Evolutionary conservation across 2,329 filamentous ascomycete species (phyloP).

Genomic region (Fusarium beomiforme): DNA sequence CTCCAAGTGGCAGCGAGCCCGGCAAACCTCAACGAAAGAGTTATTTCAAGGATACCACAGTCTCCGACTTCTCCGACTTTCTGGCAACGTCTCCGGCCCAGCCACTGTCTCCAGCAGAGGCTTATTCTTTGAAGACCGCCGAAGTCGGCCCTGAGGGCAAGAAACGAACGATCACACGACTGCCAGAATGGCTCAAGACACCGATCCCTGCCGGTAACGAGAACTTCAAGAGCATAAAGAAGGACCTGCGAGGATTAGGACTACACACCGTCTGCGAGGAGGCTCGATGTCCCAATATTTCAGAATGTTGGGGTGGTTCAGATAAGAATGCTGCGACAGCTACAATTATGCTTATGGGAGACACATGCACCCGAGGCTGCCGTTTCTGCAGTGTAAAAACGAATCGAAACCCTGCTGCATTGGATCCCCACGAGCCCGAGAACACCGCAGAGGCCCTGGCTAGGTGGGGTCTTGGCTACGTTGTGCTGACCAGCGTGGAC

Average conservation of each 20-base stretch:
- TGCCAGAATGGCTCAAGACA: conserved; percentile 96
- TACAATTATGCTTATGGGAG: conserved; percentile 99
- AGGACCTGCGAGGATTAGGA: conserved; percentile 86
- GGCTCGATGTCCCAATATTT: conserved; percentile 96
- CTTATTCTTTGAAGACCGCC: conserved; percentile 69
- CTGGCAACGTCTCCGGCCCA: conserved; percentile 54
- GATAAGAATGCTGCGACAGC: conserved; percentile 92
- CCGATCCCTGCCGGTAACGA: conserved; percentile 83
- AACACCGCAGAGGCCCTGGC: conserved; percentile 93
- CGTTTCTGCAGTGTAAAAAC: conserved; percentile 99
- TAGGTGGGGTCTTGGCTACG: conserved; percentile 94
- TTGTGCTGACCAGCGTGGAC: conserved; percentile 93
- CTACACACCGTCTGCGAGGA: conserved; percentile 98
- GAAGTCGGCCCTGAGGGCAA: conserved; percentile 71
- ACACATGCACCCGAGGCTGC: conserved; percentile 96
- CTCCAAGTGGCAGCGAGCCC: conserved; percentile 46
- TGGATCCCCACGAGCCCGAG: conserved; percentile 96
- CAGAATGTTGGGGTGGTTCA: conserved; percentile 95
- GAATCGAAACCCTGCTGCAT: conserved; percentile 74
- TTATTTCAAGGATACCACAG: conserved; percentile 68
- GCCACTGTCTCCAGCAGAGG: conserved; percentile 61
- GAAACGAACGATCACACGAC: conserved; percentile 73
- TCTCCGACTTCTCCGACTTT: conserved; percentile 69
- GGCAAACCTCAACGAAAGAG: conserved; percentile 51
- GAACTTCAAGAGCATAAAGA: conserved; percentile 95